Evolutionary conservation across 331 rosid genomes (phyloP).

Genomic region (Malus hybrid): DNA sequence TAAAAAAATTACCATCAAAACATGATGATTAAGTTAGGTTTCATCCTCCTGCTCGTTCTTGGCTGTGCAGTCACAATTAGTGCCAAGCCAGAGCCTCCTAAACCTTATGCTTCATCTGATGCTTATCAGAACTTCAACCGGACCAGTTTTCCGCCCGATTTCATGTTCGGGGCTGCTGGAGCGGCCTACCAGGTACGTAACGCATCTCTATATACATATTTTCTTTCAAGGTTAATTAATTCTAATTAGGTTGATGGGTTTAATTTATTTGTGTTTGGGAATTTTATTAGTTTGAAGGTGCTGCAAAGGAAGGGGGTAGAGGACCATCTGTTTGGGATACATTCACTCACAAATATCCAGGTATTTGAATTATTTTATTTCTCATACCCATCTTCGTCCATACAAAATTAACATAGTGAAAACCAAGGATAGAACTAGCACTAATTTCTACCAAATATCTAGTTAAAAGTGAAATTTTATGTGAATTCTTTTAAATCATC

Average conservation of each 20-base stretch:
- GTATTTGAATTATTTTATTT: background rate
- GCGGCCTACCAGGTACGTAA: constrained; percentile 9
- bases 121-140: background rate
- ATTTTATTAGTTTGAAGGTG: constrained; percentile 2
- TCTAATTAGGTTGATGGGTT: too few relatives aligned
- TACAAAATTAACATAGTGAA: too few relatives aligned
- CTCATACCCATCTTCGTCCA: too few relatives aligned
- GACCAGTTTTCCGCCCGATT: constrained; percentile 1
- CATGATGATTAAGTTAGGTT: background rate
- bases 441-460: too few relatives aligned
- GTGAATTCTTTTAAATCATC: background rate
- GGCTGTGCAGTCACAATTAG: background rate
- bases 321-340: constrained; percentile 10
- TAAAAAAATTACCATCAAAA: background rate
- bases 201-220: too few relatives aligned
- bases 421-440: too few relatives aligned
- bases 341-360: background rate
- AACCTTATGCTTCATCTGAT: background rate
- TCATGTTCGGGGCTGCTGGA: constrained; percentile 6
- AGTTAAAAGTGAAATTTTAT: background rate
- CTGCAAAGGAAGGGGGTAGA: constrained; percentile 7
- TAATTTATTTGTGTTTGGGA: background rate
- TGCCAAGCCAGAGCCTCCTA: background rate
- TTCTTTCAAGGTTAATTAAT: background rate
- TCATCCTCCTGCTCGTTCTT: background rate